A percentile compares a stretch with the other conserved stretches of the same genome.
These are phyloP conservation scores for Plantago major DNA, from an alignment of 257 asterid genomes.

Conservation along the genomic window DNA sequence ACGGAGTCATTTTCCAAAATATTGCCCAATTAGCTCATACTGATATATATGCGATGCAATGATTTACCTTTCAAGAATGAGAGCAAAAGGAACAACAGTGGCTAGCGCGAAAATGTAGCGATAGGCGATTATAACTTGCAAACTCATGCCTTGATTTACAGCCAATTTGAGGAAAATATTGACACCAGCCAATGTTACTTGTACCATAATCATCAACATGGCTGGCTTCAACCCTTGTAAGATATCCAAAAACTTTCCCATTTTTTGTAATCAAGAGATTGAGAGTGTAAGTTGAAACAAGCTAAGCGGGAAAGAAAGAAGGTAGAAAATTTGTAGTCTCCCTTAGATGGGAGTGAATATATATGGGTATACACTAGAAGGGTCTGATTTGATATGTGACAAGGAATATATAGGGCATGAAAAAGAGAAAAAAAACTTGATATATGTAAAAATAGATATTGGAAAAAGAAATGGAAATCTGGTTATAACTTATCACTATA, in stretches of 20 bases:
- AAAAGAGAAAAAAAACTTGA: too few relatives aligned
- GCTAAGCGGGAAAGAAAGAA: background rate
- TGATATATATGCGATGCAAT: too few relatives aligned
- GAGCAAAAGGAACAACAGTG: constrained; percentile 56
- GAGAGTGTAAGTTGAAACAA: background rate
- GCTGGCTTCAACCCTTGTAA: constrained; percentile 52
- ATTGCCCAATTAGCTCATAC: too few relatives aligned
- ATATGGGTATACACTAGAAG: too few relatives aligned
- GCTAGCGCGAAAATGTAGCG: constrained; percentile 59
- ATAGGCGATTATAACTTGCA: constrained; percentile 54
- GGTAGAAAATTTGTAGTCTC: background rate
- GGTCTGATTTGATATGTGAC: too few relatives aligned
- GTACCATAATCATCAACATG: constrained; percentile 50
- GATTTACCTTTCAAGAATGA: constrained; percentile 54
- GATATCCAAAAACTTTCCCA: constrained; percentile 34
- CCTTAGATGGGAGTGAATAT: too few relatives aligned
- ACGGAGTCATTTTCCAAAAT: too few relatives aligned
- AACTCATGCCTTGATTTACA: constrained; percentile 36
- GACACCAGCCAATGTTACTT: constrained; percentile 37
- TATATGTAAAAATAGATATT: too few relatives aligned
- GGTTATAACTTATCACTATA: too few relatives aligned
- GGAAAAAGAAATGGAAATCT: too few relatives aligned
- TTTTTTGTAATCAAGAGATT: too few relatives aligned
- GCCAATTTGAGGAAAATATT: constrained; percentile 50
- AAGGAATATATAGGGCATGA: too few relatives aligned